Evolutionary conservation across 345 rosid species (phyloP).

Genomic region (Eucalyptus dawsonii): DNA sequence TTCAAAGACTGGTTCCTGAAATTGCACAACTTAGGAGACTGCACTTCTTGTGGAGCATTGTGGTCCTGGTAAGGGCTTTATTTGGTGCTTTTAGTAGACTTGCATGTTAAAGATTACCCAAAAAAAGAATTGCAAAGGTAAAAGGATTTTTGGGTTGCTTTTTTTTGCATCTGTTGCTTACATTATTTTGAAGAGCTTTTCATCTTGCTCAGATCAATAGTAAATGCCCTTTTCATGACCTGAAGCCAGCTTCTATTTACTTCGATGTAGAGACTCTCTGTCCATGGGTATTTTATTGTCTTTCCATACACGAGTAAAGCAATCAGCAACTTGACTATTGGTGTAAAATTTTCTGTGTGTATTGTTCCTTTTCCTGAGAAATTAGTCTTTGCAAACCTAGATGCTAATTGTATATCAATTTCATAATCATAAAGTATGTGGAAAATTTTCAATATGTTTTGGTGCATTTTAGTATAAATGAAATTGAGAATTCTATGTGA

Average conservation of each 20-base stretch:
- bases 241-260: not conserved
- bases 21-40: conserved; percentile 55
- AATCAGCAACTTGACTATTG: not conserved
- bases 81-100: not conserved
- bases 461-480: not conserved
- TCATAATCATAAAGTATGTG: not conserved
- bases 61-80: conserved; percentile 52
- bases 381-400: not conserved
- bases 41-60: conserved; percentile 50
- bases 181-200: not conserved
- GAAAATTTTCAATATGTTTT: not conserved
- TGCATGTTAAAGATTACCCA: not conserved
- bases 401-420: not conserved
- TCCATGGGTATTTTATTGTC: not conserved
- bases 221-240: not conserved
- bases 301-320: not conserved
- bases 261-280: not conserved
- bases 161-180: not conserved
- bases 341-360: not conserved
- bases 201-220: not conserved
- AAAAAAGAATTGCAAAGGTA: not conserved
- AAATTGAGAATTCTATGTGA: not conserved
- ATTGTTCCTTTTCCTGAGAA: not conserved
- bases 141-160: not conserved
- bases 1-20: conserved; percentile 31